Percentiles rank a stretch among this genome's conserved stretches.
phyloP scores from a whole-genome alignment of 306 rosid genomes.

The Vigna trinervia region DNA sequence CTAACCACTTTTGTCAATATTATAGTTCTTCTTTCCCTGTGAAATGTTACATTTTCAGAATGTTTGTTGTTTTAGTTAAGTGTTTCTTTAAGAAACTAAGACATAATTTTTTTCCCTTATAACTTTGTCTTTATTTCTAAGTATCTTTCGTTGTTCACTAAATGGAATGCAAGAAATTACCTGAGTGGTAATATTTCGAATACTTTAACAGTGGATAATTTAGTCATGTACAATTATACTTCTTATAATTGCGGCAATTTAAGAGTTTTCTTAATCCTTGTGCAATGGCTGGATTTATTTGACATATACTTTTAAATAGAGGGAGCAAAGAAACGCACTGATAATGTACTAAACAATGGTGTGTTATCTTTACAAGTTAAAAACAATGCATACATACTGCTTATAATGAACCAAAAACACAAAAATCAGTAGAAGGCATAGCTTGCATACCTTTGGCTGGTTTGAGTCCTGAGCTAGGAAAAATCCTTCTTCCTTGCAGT shows the following conservation, averaged over 20 bases:
- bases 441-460: constrained; percentile 74
- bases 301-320: neutral
- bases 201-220: constrained; percentile 6
- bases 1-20: constrained; percentile 23
- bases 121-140: neutral
- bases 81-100: neutral
- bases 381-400: neutral
- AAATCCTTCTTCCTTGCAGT: constrained; percentile 52
- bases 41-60: constrained; percentile 15
- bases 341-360: neutral
- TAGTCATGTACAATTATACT: neutral
- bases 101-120: no score
- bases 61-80: constrained; percentile 15
- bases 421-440: constrained; percentile 35
- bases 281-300: neutral
- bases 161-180: neutral
- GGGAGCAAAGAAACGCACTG: constrained; percentile 13
- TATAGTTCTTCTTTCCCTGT: constrained; percentile 30
- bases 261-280: constrained; percentile 27
- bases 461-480: constrained; percentile 54
- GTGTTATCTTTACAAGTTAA: neutral
- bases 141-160: neutral
- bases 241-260: neutral
- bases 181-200: neutral
- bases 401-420: constrained; percentile 3